Evolutionary conservation across 176 grass and related monocot genomes (phyloP).

Genomic region (Aegilops speltoides): DNA sequence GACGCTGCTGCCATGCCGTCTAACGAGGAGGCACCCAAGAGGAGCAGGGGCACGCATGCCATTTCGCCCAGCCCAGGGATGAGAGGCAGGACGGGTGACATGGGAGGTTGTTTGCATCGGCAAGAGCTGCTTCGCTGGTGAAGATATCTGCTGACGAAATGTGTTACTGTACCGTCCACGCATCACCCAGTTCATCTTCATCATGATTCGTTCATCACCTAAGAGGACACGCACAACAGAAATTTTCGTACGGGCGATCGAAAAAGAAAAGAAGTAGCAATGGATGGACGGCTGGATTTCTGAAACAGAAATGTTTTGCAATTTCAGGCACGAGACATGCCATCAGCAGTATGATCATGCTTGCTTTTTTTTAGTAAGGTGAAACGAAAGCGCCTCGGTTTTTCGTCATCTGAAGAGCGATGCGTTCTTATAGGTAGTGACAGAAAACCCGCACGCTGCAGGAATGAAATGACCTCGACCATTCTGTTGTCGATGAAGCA

Average conservation of each 20-base stretch:
- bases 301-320: background rate
- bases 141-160: slow-evolving; percentile 36
- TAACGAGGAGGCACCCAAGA: background rate
- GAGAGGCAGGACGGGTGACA: background rate
- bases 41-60: background rate
- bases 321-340: background rate
- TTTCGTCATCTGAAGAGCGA: background rate
- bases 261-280: background rate
- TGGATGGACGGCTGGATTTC: background rate
- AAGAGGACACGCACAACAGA: background rate
- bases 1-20: background rate
- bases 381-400: background rate
- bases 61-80: background rate
- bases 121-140: slow-evolving; percentile 27
- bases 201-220: background rate
- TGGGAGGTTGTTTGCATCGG: slow-evolving; percentile 22
- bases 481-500: background rate
- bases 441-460: too few relatives aligned
- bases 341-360: background rate
- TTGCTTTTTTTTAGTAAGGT: background rate
- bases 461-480: background rate
- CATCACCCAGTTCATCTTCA: slow-evolving; percentile 4
- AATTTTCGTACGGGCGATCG: background rate
- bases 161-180: background rate
- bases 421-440: background rate